Base-by-base conservation (phyloP, 495 filamentous ascomycete species). In the Daldinia loculata region DNA sequence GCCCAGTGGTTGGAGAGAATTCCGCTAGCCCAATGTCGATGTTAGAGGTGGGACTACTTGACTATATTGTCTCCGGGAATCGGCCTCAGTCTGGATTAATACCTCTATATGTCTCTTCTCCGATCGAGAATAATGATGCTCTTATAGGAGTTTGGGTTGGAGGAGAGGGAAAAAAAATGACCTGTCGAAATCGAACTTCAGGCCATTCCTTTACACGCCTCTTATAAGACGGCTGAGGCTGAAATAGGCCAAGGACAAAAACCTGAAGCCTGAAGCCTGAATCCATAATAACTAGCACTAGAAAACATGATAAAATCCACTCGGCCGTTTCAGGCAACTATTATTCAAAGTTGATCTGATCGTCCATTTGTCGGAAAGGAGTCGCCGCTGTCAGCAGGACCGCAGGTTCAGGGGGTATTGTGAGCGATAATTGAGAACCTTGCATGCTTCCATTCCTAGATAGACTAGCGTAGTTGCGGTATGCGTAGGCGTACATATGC, bases 221-320 rank as follows among this genome's bases (percentile, higher is more conserved):
- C 67, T 71, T 85, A 36, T 85, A 86, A 34, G 51, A 77, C 24
- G 82, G 82, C 71, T 82, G 75, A 74, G 80, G 64, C 85, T 81
- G 17, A 80, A 80, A 85, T 60, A 58, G 80, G 43, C 48, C 38
- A 56, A 61, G 30, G 19, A 9, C 14, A 36, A 59, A 36, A 84
- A 34, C 76, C 71, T 19, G 82, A 83, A 5, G 77, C 81, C 73
- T 29, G 27, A 29, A 29, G 9, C 80, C 72, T n/a, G 41, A 30
- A 52, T 11, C 69, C 50, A 32, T 22, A 17, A 29, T 29, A 29
- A 29, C 6, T 55, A 8, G 26, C 29, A 36, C 29, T 50, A 56
- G 15, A 24, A 41, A 51, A 51, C 58, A 19, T 30, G 43, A 52
- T 45, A 29, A 19, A 45, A 24, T 61, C 15, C 36, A 5, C 41